phyloP scores from a whole-genome alignment of 805 yeast genomes.

The Novakomyces olei region DNA sequence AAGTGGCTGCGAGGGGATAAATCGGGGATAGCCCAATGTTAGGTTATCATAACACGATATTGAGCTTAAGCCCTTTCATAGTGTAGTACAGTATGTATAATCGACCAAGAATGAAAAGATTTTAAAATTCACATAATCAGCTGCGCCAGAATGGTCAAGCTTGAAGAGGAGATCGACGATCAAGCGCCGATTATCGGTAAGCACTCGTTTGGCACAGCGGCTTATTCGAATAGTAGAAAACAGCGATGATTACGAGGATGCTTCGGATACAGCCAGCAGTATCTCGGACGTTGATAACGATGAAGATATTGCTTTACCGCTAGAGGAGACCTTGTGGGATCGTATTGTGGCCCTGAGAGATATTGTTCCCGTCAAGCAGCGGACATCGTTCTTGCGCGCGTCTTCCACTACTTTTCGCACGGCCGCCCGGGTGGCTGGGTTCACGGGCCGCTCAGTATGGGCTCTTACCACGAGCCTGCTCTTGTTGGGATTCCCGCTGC shows the following conservation, averaged over 20 bases:
- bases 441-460: conserved; percentile 62
- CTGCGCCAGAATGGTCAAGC: conserved; percentile 3
- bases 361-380: conserved; percentile 70
- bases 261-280: conserved; percentile 18
- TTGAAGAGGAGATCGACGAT: conserved; percentile 3
- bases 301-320: conserved; percentile 42
- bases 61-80: too few species aligned
- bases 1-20: too few species aligned
- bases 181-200: neutral
- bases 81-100: too few species aligned
- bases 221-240: conserved; percentile 6
- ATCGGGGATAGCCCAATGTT: too few species aligned
- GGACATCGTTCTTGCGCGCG: conserved; percentile 25
- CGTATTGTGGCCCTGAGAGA: conserved; percentile 83
- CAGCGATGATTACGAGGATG: conserved; percentile 18
- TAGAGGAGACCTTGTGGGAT: conserved; percentile 64
- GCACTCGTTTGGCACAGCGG: neutral
- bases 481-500: conserved; percentile 79
- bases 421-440: conserved; percentile 19
- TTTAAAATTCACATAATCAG: too few species aligned
- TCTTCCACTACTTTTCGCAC: conserved; percentile 19
- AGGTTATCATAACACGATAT: too few species aligned
- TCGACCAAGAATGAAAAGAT: too few species aligned
- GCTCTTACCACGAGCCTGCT: conserved; percentile 59
- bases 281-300: conserved; percentile 41